Conservation (phyloP, 176 grass and related monocot genomes). For the Secale cereale region DNA sequence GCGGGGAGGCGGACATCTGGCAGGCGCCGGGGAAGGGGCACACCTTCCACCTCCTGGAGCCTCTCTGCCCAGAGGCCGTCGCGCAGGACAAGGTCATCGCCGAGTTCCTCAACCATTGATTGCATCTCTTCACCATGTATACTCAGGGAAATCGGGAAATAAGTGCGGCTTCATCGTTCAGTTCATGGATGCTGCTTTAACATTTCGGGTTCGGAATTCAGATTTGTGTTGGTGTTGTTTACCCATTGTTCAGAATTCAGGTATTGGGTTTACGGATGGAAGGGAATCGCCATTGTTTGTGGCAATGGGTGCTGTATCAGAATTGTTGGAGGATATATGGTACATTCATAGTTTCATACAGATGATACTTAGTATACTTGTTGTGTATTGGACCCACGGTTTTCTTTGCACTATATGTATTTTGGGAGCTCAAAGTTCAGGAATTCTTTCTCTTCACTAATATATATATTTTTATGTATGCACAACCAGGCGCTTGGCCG, state of each 20-base stretch:
- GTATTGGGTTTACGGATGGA: not conserved
- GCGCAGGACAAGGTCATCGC: slow-evolving; percentile 54
- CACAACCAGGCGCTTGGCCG: not conserved
- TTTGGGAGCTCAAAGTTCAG: not conserved
- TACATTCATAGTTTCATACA: slow-evolving; percentile 20
- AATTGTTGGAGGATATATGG: not conserved
- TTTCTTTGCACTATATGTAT: not conserved
- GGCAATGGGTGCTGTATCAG: slow-evolving; percentile 5
- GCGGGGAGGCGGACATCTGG: slow-evolving; percentile 42
- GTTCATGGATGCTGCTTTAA: slow-evolving; percentile 14
- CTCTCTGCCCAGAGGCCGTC: slow-evolving; percentile 38
- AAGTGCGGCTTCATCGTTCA: slow-evolving; percentile 23
- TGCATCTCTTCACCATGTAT: not conserved
- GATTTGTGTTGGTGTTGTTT: not conserved
- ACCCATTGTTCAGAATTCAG: not conserved
- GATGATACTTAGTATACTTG: slow-evolving; percentile 33
- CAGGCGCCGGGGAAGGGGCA: slow-evolving; percentile 45
- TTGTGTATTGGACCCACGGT: not conserved
- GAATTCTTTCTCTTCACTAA: not conserved
- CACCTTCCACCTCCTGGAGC: slow-evolving; percentile 58
- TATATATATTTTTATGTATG: not conserved
- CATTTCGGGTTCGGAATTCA: slow-evolving; percentile 14
- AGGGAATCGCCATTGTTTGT: slow-evolving; percentile 5
- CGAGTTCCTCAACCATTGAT: slow-evolving; percentile 42
- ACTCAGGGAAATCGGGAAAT: slow-evolving; percentile 18